These are phyloP conservation scores for Pulicaria dysenterica DNA, from an alignment of 129 eudicot species.

Conservation along the genomic window DNA sequence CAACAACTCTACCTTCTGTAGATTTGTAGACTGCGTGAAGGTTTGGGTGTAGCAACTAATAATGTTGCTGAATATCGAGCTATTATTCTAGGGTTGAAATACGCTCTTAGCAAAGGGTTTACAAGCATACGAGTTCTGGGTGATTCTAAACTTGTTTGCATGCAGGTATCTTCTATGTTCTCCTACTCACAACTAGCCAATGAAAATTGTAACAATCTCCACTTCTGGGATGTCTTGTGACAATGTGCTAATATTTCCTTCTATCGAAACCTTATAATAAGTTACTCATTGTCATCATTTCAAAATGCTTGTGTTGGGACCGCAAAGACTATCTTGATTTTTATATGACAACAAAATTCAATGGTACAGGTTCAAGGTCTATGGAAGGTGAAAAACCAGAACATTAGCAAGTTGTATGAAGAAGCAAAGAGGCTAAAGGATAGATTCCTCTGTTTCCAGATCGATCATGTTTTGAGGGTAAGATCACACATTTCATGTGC, in stretches of 20 bases:
- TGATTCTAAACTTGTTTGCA: slow-evolving; percentile 94
- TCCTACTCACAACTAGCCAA: background rate
- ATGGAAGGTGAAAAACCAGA: slow-evolving; percentile 81
- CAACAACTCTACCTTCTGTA: slow-evolving; percentile 28
- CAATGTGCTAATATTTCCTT: background rate
- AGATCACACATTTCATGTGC: slow-evolving; percentile 13
- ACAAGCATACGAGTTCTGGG: slow-evolving; percentile 80
- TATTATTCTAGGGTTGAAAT: slow-evolving; percentile 79
- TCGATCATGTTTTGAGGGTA: slow-evolving; percentile 86
- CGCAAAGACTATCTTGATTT: background rate
- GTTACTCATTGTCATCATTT: no score
- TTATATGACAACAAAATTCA: background rate
- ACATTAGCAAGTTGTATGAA: slow-evolving; percentile 66
- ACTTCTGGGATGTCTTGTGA: background rate
- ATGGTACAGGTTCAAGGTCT: slow-evolving; percentile 77
- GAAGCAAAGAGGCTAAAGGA: slow-evolving; percentile 86
- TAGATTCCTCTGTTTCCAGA: slow-evolving; percentile 66
- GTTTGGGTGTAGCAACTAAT: slow-evolving; percentile 81
- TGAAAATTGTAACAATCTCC: background rate
- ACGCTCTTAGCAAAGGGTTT: slow-evolving; percentile 86
- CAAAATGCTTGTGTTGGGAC: background rate
- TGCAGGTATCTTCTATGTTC: slow-evolving; percentile 62
- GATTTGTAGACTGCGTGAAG: slow-evolving; percentile 93
- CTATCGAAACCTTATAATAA: background rate
- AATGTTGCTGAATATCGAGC: slow-evolving; percentile 96